These are phyloP conservation scores for Tylopilus subfusipes DNA, from an alignment of 768 basidiomycete genomes.

Conservation along the genomic window DNA sequence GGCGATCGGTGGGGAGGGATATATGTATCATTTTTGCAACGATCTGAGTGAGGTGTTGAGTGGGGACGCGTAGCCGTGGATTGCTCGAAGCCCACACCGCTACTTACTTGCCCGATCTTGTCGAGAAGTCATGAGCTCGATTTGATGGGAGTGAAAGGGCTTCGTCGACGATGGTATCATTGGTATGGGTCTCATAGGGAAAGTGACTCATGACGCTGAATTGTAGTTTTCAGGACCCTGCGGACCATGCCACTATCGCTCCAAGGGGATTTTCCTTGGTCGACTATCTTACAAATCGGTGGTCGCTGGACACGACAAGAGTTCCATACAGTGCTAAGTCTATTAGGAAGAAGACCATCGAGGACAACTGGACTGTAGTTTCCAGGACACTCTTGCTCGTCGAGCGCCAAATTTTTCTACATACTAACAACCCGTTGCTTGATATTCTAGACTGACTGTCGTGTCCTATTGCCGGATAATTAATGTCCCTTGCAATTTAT, in stretches of 20 bases:
- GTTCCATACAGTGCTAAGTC: too few relatives aligned
- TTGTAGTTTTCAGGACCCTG: neutral
- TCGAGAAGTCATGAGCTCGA: neutral
- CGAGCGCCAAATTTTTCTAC: neutral
- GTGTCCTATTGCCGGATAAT: neutral
- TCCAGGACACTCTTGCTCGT: neutral
- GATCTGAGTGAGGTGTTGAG: constrained; percentile 15
- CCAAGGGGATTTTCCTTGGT: too few relatives aligned
- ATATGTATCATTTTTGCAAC: constrained; percentile 24
- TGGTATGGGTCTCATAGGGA: neutral
- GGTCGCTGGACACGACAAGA: too few relatives aligned
- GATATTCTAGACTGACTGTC: neutral
- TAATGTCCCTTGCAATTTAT: neutral
- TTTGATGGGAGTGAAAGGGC: neutral
- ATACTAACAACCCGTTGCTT: too few relatives aligned
- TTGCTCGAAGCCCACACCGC: too few relatives aligned
- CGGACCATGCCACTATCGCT: neutral
- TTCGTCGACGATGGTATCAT: too few relatives aligned
- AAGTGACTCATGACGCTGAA: neutral
- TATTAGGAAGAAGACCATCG: neutral
- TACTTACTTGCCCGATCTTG: too few relatives aligned
- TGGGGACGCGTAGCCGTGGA: neutral
- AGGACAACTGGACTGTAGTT: too few relatives aligned
- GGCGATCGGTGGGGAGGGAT: constrained; percentile 23
- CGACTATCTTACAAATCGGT: too few relatives aligned